These are phyloP conservation scores for Bacidia gigantensis DNA, from an alignment of 495 filamentous ascomycete species.

Conservation along the genomic window DNA sequence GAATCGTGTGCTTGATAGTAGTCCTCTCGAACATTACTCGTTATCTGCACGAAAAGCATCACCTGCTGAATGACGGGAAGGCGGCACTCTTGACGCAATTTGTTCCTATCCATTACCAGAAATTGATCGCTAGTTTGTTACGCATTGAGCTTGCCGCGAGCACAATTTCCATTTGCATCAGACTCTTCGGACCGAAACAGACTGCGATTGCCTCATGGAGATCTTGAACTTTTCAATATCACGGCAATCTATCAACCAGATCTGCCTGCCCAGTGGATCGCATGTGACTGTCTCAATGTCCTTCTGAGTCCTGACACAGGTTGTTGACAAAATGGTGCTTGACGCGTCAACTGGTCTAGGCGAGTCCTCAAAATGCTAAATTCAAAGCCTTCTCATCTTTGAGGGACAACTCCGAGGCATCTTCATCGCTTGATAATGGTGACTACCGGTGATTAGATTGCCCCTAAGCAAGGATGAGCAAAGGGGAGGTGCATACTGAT, in stretches of 20 bases:
- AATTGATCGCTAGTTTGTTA: neutral
- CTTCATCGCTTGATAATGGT: constrained; percentile 87
- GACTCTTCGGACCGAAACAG: neutral
- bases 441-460: constrained; percentile 44
- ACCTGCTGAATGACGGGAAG: neutral
- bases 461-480: constrained; percentile 1
- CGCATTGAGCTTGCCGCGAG: neutral
- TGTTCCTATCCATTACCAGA: neutral
- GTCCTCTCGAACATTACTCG: neutral
- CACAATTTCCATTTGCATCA: neutral
- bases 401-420: neutral
- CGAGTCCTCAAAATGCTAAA: too few relatives aligned
- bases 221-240: neutral
- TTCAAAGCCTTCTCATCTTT: neutral
- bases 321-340: too few relatives aligned
- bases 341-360: too few relatives aligned
- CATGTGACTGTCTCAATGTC: too few relatives aligned
- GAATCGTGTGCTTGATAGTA: neutral
- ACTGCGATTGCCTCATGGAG: neutral
- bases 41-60: neutral
- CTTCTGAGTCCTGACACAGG: too few relatives aligned
- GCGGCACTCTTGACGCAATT: neutral
- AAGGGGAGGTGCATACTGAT: constrained; percentile 52
- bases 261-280: neutral
- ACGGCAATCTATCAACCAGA: neutral